Evolutionary conservation across 2,329 filamentous ascomycete species (phyloP), one percentile per base, ranked within the genome.

Genomic region (Tolypocladium capitatum): DNA sequence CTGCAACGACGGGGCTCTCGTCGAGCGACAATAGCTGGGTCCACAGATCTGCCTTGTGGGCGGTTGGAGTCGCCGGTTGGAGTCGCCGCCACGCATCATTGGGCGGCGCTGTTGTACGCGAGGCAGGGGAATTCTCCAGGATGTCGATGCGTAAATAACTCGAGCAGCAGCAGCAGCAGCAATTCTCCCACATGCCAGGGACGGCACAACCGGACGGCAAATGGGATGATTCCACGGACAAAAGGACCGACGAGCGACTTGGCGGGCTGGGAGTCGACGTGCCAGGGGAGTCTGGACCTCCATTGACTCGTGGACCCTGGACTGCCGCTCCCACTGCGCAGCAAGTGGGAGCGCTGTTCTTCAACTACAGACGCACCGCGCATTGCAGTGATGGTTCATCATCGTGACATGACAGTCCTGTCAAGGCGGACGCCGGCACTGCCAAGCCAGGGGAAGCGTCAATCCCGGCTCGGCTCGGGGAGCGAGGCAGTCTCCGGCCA

Each of bases 271-370:
- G 14, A 42, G 5, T 42, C 24, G 27, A 46, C 18, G 33, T 27
- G 32, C 34, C 28, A 16, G 52, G 49, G 47, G 34, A 47, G 48
- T 49, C 53, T 48, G 51, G 46, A 45, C 44, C 27, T 27, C 27
- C 2, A 2, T 63, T 63, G 61, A 63, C 61, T 63, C 61, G 57
- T 60, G 59, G 59, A 57, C 61, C 52, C 59, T 62, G 60, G 43
- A 16, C 31, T 34, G 31, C 43, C 35, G 43, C 27, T 38, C 18
- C 11, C 14, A 14, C 18, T 5, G 27, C 5, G 27, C 27, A 27
- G 3, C 24, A 24, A 24, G 24, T 9, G 10, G 24, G 28, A 18
- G 8, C 16, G 16, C 16, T 41, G 16, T 16, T 18, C n/a, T 28
- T 16, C 21, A n/a, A 28, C 24, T 11, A 8, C 38, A 41, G 38